A percentile compares a stretch with the other conserved stretches of the same genome.
phyloP scores from a whole-genome alignment of 495 filamentous ascomycete species.

The Clohesyomyces aquaticus region DNA sequence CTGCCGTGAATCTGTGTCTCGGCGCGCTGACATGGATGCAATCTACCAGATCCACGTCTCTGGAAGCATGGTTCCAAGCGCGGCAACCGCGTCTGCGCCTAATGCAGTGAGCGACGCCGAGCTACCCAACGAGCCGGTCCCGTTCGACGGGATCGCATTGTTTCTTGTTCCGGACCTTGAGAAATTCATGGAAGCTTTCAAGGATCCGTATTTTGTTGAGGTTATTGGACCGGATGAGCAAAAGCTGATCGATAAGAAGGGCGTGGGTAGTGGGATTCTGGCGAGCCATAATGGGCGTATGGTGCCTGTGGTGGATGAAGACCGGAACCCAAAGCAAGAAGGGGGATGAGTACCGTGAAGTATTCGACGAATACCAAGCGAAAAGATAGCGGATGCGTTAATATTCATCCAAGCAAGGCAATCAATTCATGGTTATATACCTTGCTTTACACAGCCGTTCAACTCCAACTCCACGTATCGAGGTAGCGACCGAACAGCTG shows the following conservation, averaged over 20 bases:
- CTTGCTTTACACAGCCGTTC: background rate
- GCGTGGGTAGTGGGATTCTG: background rate
- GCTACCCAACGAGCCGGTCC: background rate
- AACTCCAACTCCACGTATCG: background rate
- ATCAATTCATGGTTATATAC: background rate
- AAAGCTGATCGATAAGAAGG: slow-evolving; percentile 16
- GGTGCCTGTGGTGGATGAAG: slow-evolving; percentile 12
- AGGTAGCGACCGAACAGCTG: background rate
- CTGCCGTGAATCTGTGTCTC: background rate
- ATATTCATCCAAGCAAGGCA: background rate
- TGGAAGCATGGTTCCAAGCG: slow-evolving; percentile 3
- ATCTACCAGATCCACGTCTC: slow-evolving; percentile 9
- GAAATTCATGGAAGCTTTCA: slow-evolving; percentile 14
- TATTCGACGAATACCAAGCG: slow-evolving; percentile 5
- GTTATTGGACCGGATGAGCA: slow-evolving; percentile 18
- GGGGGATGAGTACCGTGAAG: slow-evolving; percentile 15
- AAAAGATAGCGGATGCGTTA: background rate
- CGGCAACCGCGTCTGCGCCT: slow-evolving; percentile 2
- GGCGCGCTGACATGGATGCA: background rate
- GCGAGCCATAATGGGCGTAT: slow-evolving; percentile 10
- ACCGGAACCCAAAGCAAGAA: background rate
- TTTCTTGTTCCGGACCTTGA: slow-evolving; percentile 7
- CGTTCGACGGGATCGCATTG: slow-evolving; percentile 27
- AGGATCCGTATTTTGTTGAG: slow-evolving; percentile 19
- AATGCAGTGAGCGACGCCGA: background rate